Evolutionary conservation across 2,329 filamentous ascomycete species (phyloP).

Genomic region (Tolypocladium sp.): DNA sequence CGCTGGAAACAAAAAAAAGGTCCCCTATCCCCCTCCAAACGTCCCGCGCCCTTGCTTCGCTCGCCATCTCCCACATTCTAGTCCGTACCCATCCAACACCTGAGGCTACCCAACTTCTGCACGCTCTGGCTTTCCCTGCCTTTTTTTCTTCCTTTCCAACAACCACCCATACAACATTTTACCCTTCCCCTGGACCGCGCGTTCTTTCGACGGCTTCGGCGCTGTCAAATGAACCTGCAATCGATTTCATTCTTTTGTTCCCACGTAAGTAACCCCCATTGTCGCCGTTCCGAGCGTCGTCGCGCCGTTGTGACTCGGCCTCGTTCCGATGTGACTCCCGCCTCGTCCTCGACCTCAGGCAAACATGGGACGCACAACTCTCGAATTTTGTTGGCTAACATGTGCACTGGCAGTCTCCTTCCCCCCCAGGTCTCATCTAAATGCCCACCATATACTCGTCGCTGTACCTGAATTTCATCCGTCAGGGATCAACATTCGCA

Average conservation of each 20-base stretch:
- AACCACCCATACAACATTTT: slow-evolving; percentile 8
- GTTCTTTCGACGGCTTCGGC: slow-evolving; percentile 77
- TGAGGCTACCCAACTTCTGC: neutral
- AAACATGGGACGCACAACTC: neutral
- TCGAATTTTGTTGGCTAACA: neutral
- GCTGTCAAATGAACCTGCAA: slow-evolving; percentile 99
- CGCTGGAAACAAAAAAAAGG: neutral
- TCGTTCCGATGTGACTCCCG: neutral
- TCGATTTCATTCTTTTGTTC: slow-evolving; percentile 48
- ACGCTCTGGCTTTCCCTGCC: slow-evolving; percentile 2
- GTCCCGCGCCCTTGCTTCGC: neutral
- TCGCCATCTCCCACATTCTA: slow-evolving; percentile 1
- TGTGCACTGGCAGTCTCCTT: slow-evolving; percentile 32
- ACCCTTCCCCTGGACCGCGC: slow-evolving; percentile 45
- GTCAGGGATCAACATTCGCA: slow-evolving; percentile 74
- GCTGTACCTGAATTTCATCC: slow-evolving; percentile 75
- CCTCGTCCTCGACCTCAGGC: neutral
- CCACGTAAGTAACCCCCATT: slow-evolving; percentile 44
- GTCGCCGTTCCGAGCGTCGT: neutral
- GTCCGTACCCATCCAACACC: neutral
- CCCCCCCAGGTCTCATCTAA: slow-evolving; percentile 67
- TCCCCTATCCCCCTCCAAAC: neutral
- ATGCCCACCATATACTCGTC: slow-evolving; percentile 71
- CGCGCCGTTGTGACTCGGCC: neutral
- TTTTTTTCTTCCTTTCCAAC: slow-evolving; percentile 5